Conservation (phyloP, 305 asterid species). For the Rubia tinctorum region DNA sequence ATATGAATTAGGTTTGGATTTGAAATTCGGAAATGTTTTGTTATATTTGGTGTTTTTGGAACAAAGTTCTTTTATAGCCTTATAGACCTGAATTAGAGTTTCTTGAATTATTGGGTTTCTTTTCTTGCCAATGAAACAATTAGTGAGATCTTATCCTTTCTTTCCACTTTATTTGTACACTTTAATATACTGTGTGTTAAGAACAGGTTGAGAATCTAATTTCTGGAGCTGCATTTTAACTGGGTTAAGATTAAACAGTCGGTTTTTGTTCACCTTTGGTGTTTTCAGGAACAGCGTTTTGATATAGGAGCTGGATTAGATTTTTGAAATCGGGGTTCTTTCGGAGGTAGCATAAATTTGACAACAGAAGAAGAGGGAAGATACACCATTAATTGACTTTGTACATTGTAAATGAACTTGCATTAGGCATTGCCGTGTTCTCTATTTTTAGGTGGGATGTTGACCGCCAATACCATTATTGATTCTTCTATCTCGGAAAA, state of each 20-base stretch:
- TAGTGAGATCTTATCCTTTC: not conserved
- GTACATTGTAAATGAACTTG: conserved; percentile 10
- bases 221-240: conserved; percentile 9
- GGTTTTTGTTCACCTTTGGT: conserved; percentile 14
- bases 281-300: conserved; percentile 85
- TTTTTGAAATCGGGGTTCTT: conserved; percentile 8
- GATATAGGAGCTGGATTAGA: conserved; percentile 46
- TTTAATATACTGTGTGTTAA: not conserved
- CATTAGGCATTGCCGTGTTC: not conserved
- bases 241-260: conserved; percentile 18
- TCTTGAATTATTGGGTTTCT: not conserved
- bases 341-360: conserved; percentile 11
- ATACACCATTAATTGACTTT: conserved; percentile 10
- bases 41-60: too few species aligned
- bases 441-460: conserved; percentile 6
- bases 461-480: not conserved
- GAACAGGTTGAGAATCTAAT: not conserved
- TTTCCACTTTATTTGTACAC: not conserved
- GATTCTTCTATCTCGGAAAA: not conserved
- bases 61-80: too few species aligned
- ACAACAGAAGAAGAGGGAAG: not conserved
- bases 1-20: too few species aligned
- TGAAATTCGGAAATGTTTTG: too few species aligned
- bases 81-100: not conserved
- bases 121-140: not conserved